Evolutionary conservation across 352 stramenopile genomes (phyloP).

Genomic region (Phytophthora podocarpi): DNA sequence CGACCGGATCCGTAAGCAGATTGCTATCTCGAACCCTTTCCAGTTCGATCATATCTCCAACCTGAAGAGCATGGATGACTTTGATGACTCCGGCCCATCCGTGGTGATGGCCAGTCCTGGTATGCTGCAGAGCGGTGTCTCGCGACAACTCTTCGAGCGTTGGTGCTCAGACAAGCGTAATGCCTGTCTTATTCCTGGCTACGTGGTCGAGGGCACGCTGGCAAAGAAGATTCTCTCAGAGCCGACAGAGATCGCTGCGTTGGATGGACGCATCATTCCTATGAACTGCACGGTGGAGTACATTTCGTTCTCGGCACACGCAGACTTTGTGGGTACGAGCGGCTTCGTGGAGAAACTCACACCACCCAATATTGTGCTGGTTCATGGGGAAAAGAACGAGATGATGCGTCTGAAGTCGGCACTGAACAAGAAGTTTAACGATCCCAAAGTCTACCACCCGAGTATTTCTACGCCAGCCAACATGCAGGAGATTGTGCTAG

Average conservation of each 20-base stretch:
- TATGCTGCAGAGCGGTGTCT: constrained; percentile 99
- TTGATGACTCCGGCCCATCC: constrained; percentile 97
- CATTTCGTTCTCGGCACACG: constrained; percentile 98
- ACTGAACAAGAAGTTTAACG: constrained; percentile 91
- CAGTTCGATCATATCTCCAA: constrained; percentile 97
- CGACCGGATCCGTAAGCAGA: constrained; percentile 95
- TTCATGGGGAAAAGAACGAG: constrained; percentile 98
- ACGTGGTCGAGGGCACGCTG: constrained; percentile 98
- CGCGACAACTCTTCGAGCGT: constrained; percentile 96
- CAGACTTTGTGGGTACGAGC: constrained; percentile 97
- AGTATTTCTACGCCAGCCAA: constrained; percentile 87
- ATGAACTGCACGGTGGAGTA: constrained; percentile 97
- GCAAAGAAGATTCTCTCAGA: constrained; percentile 97
- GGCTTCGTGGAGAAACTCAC: constrained; percentile 95
- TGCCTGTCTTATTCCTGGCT: constrained; percentile 98
- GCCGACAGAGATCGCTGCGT: constrained; percentile 94
- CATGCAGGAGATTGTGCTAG: constrained; percentile 87
- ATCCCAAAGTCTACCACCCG: constrained; percentile 82
- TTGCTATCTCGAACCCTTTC: constrained; percentile 98
- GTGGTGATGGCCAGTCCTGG: constrained; percentile 99
- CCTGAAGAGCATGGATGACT: constrained; percentile 96
- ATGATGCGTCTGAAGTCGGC: constrained; percentile 96
- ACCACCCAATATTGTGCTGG: constrained; percentile 94
- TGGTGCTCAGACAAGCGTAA: constrained; percentile 99
- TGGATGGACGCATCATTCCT: constrained; percentile 93